Percentiles rank a stretch among this genome's conserved stretches.
Evolutionary conservation across 73 alveolate species (phyloP).

Genomic region (Symbiodinium pilosum): DNA sequence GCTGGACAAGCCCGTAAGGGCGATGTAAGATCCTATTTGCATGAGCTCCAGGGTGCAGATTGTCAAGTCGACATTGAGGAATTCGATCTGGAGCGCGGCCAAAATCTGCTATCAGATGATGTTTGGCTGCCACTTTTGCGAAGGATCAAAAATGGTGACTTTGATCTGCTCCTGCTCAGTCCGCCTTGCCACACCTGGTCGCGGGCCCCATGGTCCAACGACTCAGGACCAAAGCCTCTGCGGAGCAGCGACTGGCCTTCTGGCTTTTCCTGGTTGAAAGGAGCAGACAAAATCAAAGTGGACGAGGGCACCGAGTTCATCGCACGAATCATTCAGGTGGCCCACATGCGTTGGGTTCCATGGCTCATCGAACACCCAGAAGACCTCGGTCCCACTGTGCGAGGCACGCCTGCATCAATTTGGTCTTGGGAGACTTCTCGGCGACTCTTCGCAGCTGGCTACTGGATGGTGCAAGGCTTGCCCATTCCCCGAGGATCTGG

Average conservation of each 20-base stretch:
- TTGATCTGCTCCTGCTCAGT: background rate
- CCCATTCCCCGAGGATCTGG: too few species aligned
- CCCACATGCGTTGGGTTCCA: background rate
- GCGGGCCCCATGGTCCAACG: background rate
- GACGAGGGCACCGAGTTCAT: background rate
- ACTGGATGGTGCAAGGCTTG: too few species aligned
- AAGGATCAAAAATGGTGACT: background rate
- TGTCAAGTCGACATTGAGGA: background rate
- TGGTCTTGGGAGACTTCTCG: background rate
- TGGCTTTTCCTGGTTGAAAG: background rate
- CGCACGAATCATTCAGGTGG: background rate
- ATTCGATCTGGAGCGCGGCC: background rate
- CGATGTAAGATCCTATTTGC: background rate
- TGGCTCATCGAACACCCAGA: background rate
- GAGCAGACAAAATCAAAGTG: background rate
- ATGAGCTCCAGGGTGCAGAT: background rate
- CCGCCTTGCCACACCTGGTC: background rate
- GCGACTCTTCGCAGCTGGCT: background rate
- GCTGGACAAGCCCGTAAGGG: background rate
- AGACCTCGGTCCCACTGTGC: background rate
- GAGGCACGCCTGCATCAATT: background rate
- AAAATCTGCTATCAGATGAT: background rate
- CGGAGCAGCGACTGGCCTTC: background rate
- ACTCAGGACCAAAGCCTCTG: background rate
- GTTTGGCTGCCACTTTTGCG: background rate